phyloP scores from a whole-genome alignment of 805 yeast genomes.

The Priceomyces carsonii region DNA sequence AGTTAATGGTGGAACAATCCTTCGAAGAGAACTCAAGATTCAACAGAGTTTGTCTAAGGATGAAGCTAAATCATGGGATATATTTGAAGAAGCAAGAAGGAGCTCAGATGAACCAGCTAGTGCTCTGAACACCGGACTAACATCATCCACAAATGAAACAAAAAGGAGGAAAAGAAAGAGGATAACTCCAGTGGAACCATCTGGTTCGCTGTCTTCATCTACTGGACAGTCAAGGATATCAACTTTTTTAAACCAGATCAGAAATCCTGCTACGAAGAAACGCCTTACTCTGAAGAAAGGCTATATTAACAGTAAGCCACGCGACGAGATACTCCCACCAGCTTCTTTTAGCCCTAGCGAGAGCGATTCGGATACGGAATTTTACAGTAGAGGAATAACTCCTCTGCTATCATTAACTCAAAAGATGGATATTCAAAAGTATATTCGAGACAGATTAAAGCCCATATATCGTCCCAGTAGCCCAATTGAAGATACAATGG shows the following conservation, averaged over 20 bases:
- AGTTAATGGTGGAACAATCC: slow-evolving; percentile 40
- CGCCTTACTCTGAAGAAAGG: neutral
- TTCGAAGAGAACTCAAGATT: slow-evolving; percentile 33
- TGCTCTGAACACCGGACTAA: neutral
- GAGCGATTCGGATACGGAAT: neutral
- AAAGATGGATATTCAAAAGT: slow-evolving; percentile 56
- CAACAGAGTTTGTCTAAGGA: slow-evolving; percentile 30
- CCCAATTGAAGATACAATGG: slow-evolving; percentile 19
- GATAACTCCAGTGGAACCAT: slow-evolving; percentile 7
- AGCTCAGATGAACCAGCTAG: neutral
- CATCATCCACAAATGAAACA: neutral
- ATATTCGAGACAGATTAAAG: slow-evolving; percentile 54
- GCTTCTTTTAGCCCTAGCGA: slow-evolving; percentile 4
- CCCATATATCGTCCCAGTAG: slow-evolving; percentile 41
- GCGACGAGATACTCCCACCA: neutral
- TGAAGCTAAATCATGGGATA: slow-evolving; percentile 38
- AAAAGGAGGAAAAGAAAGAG: slow-evolving; percentile 13
- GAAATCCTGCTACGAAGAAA: slow-evolving; percentile 6
- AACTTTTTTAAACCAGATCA: slow-evolving; percentile 22
- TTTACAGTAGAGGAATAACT: neutral
- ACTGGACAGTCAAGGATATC: slow-evolving; percentile 16
- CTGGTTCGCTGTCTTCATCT: neutral
- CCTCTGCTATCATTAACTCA: slow-evolving; percentile 37
- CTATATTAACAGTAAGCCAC: neutral
- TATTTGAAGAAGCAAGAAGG: slow-evolving; percentile 31